phyloP scores from a whole-genome alignment of 306 rosid species.

The Glycine latifolia region DNA sequence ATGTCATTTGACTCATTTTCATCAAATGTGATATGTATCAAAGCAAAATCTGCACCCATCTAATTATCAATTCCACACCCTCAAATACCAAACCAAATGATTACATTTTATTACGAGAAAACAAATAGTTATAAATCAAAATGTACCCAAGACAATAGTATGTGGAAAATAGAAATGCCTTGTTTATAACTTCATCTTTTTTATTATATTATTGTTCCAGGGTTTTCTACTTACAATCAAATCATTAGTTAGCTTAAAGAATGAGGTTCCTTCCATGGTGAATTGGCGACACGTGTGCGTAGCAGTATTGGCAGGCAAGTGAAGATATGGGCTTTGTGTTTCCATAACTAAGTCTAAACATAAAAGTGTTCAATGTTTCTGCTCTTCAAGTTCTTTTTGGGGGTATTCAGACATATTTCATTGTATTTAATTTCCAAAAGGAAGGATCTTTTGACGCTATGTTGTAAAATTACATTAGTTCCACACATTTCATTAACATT shows the following conservation, averaged over 20 bases:
- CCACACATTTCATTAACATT: neutral
- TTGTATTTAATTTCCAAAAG: too few species aligned
- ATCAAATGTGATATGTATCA: neutral
- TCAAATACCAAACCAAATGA: neutral
- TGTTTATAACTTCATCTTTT: conserved; percentile 33
- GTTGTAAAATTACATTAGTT: too few species aligned
- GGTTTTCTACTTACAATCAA: conserved; percentile 50
- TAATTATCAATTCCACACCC: neutral
- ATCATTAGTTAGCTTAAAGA: conserved; percentile 51
- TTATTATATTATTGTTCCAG: conserved; percentile 25
- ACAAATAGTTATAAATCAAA: neutral
- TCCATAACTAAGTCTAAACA: too few species aligned
- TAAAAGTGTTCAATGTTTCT: too few species aligned
- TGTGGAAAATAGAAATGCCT: conserved; percentile 44
- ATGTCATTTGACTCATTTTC: conserved; percentile 8
- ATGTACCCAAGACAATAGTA: conserved; percentile 12
- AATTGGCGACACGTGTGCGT: too few species aligned
- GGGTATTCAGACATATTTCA: too few species aligned
- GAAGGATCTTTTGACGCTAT: neutral
- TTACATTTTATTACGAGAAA: neutral
- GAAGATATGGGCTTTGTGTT: too few species aligned
- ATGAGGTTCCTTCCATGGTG: too few species aligned
- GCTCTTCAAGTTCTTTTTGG: too few species aligned
- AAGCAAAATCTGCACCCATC: conserved; percentile 22
- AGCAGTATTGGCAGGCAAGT: too few species aligned